Evolutionary conservation across 495 filamentous ascomycete genomes (phyloP).

Genomic region (Astrothelium macrocarpum): DNA sequence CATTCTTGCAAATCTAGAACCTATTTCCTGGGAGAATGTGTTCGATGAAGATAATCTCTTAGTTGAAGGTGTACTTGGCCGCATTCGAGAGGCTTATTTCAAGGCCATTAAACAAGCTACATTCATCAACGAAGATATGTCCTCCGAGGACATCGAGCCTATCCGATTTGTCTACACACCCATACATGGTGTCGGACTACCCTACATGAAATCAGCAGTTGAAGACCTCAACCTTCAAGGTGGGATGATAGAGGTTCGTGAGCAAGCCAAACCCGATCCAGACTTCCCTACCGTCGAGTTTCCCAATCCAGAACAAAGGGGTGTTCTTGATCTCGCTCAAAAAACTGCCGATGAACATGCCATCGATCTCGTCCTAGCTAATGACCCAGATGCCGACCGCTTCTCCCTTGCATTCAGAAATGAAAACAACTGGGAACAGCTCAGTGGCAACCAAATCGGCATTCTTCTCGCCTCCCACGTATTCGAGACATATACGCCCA

Average conservation of each 20-base stretch:
- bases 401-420: slow-evolving; percentile 58
- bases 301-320: slow-evolving; percentile 64
- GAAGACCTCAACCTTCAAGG: slow-evolving; percentile 37
- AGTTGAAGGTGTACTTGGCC: slow-evolving; percentile 33
- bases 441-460: slow-evolving; percentile 63
- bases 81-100: slow-evolving; percentile 23
- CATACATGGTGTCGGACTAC: slow-evolving; percentile 56
- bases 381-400: slow-evolving; percentile 66
- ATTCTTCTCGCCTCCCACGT: slow-evolving; percentile 51
- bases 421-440: slow-evolving; percentile 47
- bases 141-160: background rate
- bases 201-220: slow-evolving; percentile 38
- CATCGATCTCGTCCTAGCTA: slow-evolving; percentile 50
- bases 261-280: slow-evolving; percentile 49
- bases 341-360: slow-evolving; percentile 41
- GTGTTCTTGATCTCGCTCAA: slow-evolving; percentile 56
- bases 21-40: slow-evolving; percentile 42
- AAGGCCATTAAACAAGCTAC: slow-evolving; percentile 19
- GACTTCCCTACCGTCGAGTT: slow-evolving; percentile 62
- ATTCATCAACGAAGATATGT: slow-evolving; percentile 2
- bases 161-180: slow-evolving; percentile 57
- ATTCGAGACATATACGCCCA: slow-evolving; percentile 31
- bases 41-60: slow-evolving; percentile 36
- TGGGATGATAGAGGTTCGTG: slow-evolving; percentile 25
- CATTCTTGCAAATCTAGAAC: slow-evolving; percentile 50